Evolutionary conservation across 805 yeast genomes (phyloP).

Genomic region (Candida namnaoensis): DNA sequence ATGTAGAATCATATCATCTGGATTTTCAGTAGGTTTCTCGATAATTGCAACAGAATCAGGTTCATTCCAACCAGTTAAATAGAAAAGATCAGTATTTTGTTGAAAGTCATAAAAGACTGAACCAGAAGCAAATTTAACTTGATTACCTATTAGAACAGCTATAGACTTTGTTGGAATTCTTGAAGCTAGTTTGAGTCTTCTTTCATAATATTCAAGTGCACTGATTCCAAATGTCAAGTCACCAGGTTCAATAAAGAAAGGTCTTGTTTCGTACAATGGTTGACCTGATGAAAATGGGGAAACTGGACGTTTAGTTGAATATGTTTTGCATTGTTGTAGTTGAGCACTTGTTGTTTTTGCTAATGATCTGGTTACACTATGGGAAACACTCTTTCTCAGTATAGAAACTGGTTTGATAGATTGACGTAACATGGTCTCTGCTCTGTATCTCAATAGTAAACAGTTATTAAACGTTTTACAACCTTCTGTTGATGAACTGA

Average conservation of each 20-base stretch:
- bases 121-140: constrained; percentile 75
- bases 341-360: too few relatives aligned
- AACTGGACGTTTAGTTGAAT: constrained; percentile 7
- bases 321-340: too few relatives aligned
- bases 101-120: constrained; percentile 88
- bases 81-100: constrained; percentile 83
- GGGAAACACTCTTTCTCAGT: too few relatives aligned
- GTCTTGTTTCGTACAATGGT: constrained; percentile 80
- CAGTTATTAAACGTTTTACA: too few relatives aligned
- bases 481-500: too few relatives aligned
- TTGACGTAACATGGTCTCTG: too few relatives aligned
- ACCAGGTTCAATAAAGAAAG: constrained; percentile 64
- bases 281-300: constrained; percentile 58
- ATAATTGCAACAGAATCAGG: constrained; percentile 68
- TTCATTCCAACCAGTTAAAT: constrained; percentile 88
- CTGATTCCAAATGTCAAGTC: constrained; percentile 84
- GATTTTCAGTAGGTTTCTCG: constrained; percentile 47
- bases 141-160: constrained; percentile 68
- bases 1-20: constrained; percentile 53
- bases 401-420: too few relatives aligned
- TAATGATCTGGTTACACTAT: too few relatives aligned
- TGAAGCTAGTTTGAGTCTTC: constrained; percentile 54
- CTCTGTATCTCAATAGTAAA: too few relatives aligned
- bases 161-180: constrained; percentile 53
- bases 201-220: constrained; percentile 69